A percentile compares a stretch with the other conserved stretches of the same genome.
Evolutionary conservation across 1,139 yeast genomes (phyloP).

Genomic region (Candida buenavistaensis): DNA sequence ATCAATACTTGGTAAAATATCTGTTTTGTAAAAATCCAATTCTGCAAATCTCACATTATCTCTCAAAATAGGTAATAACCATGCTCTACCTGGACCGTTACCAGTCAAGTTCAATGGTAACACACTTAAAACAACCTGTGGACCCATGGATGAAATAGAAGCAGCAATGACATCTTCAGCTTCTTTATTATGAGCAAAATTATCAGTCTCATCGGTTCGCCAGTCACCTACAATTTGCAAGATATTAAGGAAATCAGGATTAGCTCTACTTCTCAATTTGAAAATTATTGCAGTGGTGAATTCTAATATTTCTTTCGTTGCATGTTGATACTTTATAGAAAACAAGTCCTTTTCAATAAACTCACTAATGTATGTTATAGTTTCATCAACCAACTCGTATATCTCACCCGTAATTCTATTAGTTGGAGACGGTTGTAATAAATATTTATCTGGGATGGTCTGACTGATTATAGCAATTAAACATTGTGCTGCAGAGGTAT

Average conservation of each 20-base stretch:
- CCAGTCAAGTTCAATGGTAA: conserved; percentile 74
- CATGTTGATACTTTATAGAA: conserved; percentile 72
- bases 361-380: conserved; percentile 48
- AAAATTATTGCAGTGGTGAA: conserved; percentile 63
- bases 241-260: conserved; percentile 69
- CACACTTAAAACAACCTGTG: conserved; percentile 70
- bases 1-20: conserved; percentile 68
- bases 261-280: conserved; percentile 64
- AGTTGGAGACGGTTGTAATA: conserved; percentile 51
- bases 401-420: conserved; percentile 41
- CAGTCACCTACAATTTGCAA: conserved; percentile 79
- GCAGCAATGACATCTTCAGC: conserved; percentile 81
- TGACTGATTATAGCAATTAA: conserved; percentile 72
- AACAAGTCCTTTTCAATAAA: conserved; percentile 58
- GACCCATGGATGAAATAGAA: conserved; percentile 80
- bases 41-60: conserved; percentile 78
- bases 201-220: conserved; percentile 74
- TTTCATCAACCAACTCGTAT: conserved; percentile 58
- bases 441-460: conserved; percentile 58
- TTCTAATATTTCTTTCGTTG: conserved; percentile 74
- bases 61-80: conserved; percentile 91
- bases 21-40: conserved; percentile 59
- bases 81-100: conserved; percentile 75
- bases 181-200: conserved; percentile 71
- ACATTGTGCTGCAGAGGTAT: conserved; percentile 82